These are phyloP conservation scores for Colletotrichum orchidophilum DNA, from an alignment of 2,329 filamentous ascomycete genomes.

Conservation along the genomic window DNA sequence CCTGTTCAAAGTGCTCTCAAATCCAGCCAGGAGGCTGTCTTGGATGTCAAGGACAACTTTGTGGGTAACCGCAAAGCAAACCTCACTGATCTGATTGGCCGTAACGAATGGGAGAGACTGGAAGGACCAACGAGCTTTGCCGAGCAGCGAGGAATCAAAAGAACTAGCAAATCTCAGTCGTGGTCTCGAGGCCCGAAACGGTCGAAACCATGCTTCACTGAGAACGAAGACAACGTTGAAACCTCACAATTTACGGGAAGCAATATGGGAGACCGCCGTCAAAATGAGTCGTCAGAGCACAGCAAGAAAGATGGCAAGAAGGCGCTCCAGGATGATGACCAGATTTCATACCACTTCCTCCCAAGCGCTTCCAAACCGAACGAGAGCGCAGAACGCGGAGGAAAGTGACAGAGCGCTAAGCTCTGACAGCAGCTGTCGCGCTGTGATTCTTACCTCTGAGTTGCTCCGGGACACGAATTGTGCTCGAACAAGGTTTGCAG, in stretches of 20 bases:
- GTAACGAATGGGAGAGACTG: background rate
- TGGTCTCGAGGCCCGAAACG: background rate
- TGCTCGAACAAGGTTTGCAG: background rate
- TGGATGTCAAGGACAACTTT: background rate
- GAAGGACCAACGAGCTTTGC: background rate
- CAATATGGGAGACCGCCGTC: background rate
- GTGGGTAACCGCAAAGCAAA: background rate
- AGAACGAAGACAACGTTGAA: background rate
- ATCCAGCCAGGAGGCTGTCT: background rate
- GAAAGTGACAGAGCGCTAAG: background rate
- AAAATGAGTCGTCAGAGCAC: background rate
- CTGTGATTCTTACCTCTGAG: too few relatives aligned
- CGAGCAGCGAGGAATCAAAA: background rate
- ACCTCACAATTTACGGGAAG: background rate
- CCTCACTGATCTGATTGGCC: background rate
- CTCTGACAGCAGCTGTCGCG: background rate
- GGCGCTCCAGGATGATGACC: background rate
- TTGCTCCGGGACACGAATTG: background rate
- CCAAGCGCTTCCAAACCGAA: background rate
- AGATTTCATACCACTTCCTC: conserved; percentile 5
- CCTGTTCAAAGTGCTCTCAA: background rate
- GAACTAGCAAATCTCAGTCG: background rate
- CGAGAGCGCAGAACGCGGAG: background rate
- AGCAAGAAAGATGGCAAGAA: background rate
- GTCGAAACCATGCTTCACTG: background rate